Evolutionary conservation across 1,139 yeast genomes (phyloP).

Genomic region (Saccharomyces uvarum): DNA sequence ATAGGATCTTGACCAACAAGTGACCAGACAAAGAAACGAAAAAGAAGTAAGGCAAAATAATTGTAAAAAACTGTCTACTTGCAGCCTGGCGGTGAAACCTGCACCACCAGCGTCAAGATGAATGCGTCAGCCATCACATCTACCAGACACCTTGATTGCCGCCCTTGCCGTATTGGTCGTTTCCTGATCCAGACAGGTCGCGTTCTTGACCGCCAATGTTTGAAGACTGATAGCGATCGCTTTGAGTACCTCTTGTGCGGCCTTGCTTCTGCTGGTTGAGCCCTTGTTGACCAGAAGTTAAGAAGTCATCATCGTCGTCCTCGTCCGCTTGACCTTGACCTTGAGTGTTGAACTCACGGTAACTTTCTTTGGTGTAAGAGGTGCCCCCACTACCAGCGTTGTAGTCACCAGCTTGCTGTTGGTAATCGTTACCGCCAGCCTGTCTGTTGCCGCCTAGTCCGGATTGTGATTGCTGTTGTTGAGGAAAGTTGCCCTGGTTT

Average conservation of each 20-base stretch:
- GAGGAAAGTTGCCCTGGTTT: not conserved
- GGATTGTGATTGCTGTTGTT: conserved; percentile 3
- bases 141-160: conserved; percentile 15
- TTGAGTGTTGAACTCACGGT: not conserved
- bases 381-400: conserved; percentile 1
- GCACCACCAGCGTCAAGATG: not conserved
- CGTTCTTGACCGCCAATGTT: not conserved
- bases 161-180: not conserved
- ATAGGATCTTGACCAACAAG: conserved; percentile 19
- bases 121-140: conserved; percentile 33
- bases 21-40: not conserved
- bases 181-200: not conserved
- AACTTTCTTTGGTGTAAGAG: not conserved
- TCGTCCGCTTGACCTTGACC: conserved; percentile 1
- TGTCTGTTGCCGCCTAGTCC: not conserved
- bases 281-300: conserved; percentile 1
- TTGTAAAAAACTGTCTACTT: not conserved
- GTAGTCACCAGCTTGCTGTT: conserved; percentile 1
- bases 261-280: not conserved
- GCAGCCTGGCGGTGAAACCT: not conserved
- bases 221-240: not conserved
- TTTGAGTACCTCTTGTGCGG: not conserved
- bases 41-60: not conserved
- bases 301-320: conserved; percentile 5
- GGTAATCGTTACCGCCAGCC: conserved; percentile 3